Percentiles rank a stretch among this genome's conserved stretches.
Conservation (phyloP, 139 green algal species). For the Edaphochlamys debaryana region DNA sequence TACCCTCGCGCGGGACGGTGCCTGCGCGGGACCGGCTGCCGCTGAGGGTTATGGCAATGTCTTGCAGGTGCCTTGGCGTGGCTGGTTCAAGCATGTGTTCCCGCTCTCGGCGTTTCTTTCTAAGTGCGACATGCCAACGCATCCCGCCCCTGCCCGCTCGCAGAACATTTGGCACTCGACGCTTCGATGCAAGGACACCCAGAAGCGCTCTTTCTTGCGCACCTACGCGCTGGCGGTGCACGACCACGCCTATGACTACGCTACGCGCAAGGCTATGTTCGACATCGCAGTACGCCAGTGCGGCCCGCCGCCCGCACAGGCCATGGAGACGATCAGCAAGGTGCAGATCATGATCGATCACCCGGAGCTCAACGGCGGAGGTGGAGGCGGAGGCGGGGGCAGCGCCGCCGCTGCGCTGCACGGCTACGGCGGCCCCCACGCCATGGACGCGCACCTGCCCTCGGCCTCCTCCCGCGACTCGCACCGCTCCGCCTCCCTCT, state of each 20-base stretch:
- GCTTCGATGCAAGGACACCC: constrained; percentile 29
- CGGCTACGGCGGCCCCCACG: too few relatives aligned
- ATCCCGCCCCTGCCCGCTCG: background rate
- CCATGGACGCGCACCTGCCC: too few relatives aligned
- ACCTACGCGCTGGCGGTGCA: constrained; percentile 32
- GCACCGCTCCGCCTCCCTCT: too few relatives aligned
- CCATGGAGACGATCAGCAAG: constrained; percentile 7
- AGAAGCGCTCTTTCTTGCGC: constrained; percentile 37
- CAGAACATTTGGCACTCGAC: constrained; percentile 32
- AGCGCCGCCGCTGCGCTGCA: too few relatives aligned
- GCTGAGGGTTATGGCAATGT: too few relatives aligned
- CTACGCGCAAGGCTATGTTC: constrained; percentile 34
- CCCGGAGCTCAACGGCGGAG: background rate
- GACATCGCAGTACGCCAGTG: constrained; percentile 38
- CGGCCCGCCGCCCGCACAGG: constrained; percentile 11
- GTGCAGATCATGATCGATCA: constrained; percentile 10
- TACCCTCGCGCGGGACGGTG: background rate
- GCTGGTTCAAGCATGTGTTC: too few relatives aligned
- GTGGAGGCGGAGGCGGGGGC: too few relatives aligned
- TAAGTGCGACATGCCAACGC: too few relatives aligned
- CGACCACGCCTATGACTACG: constrained; percentile 37
- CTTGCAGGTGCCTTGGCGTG: too few relatives aligned
- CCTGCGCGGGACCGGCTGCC: too few relatives aligned
- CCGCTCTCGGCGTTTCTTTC: too few relatives aligned
- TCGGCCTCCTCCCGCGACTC: too few relatives aligned